A percentile compares a stretch with the other conserved stretches of the same genome.
These are phyloP conservation scores for Evansstolkia leycettana DNA, from an alignment of 495 filamentous ascomycete genomes.

Conservation along the genomic window DNA sequence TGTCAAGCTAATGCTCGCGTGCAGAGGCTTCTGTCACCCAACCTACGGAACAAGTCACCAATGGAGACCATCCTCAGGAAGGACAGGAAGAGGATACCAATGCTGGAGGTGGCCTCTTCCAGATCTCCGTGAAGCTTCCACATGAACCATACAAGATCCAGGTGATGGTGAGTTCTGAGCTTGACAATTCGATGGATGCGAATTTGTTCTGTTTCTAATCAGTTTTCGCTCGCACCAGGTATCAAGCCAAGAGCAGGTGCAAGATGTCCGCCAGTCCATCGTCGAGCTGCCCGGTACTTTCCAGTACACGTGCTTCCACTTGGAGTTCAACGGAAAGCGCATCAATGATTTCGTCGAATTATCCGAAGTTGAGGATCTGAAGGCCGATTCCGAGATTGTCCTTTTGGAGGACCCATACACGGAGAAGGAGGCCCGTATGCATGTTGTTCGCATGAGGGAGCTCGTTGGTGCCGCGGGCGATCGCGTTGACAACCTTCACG, in stretches of 20 bases:
- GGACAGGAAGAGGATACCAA: constrained; percentile 26
- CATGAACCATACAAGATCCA: constrained; percentile 67
- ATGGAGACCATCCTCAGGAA: constrained; percentile 22
- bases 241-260: constrained; percentile 86
- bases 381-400: constrained; percentile 57
- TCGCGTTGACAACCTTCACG: constrained; percentile 77
- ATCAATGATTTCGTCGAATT: constrained; percentile 94
- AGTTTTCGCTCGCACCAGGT: constrained; percentile 42
- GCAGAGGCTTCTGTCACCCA: constrained; percentile 20
- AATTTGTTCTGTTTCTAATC: constrained; percentile 10
- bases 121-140: constrained; percentile 73
- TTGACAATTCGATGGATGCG: background rate
- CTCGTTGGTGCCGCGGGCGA: constrained; percentile 85
- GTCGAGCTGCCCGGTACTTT: constrained; percentile 87
- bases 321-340: constrained; percentile 71
- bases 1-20: constrained; percentile 10
- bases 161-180: constrained; percentile 54
- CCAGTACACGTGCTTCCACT: constrained; percentile 97
- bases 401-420: constrained; percentile 95
- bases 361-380: constrained; percentile 76
- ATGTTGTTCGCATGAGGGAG: constrained; percentile 80
- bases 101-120: constrained; percentile 49
- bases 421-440: constrained; percentile 94
- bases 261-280: constrained; percentile 94
- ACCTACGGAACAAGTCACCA: constrained; percentile 21